Percentiles rank a stretch among this genome's conserved stretches.
Conservation (phyloP, 495 filamentous ascomycete species). For the Bathelium albidoporum region DNA sequence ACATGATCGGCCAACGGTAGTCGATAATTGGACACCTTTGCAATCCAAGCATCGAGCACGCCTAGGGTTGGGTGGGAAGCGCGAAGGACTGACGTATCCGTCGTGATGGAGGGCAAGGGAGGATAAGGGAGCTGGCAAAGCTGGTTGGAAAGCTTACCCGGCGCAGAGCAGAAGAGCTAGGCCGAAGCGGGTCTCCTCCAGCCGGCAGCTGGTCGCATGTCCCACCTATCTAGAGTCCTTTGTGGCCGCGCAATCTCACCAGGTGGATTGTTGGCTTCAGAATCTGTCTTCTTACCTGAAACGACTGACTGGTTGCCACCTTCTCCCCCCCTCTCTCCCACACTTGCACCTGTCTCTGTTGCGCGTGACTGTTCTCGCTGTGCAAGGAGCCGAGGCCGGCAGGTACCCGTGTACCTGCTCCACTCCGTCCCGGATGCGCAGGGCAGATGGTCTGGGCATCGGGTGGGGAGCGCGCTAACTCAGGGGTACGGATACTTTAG, state of each 20-base stretch:
- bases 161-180: neutral
- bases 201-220: too few species aligned
- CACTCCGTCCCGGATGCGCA: too few species aligned
- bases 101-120: too few species aligned
- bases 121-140: too few species aligned
- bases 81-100: neutral
- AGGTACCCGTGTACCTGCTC: neutral
- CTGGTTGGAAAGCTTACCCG: neutral
- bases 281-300: neutral
- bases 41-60: neutral
- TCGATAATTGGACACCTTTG: slow-evolving; percentile 1
- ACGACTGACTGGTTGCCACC: neutral
- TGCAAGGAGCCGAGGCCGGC: too few species aligned
- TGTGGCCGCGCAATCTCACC: neutral
- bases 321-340: neutral
- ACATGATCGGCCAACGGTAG: neutral
- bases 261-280: neutral
- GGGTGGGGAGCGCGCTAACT: neutral
- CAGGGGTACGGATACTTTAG: neutral
- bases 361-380: neutral
- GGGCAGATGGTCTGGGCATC: too few species aligned
- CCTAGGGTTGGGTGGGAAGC: neutral
- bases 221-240: too few species aligned
- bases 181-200: neutral
- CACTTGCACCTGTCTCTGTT: neutral